These are phyloP conservation scores for Phyllosticta capitalensis DNA, from an alignment of 2,329 filamentous ascomycete genomes.

Conservation along the genomic window DNA sequence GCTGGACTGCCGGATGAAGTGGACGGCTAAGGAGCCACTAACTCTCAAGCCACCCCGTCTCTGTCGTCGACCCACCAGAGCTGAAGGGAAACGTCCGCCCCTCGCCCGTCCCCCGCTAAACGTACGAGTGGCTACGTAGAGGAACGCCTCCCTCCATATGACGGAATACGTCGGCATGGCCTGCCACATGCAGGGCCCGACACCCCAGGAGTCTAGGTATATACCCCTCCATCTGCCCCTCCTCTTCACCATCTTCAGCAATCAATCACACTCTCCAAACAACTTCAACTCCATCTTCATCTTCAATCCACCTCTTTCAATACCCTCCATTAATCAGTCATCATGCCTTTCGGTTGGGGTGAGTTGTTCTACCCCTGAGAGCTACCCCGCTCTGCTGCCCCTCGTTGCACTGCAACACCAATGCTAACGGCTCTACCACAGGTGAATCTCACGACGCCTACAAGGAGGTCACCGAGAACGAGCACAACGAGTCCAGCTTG, in stretches of 20 bases:
- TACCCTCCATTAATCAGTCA: neutral
- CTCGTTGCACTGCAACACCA: neutral
- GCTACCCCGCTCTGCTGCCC: neutral
- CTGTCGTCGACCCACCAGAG: neutral
- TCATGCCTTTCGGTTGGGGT: conserved; percentile 34
- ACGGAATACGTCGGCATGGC: neutral
- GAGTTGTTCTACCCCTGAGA: conserved; percentile 8
- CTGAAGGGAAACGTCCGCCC: neutral
- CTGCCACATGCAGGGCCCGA: neutral
- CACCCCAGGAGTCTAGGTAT: neutral
- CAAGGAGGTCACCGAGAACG: conserved; percentile 44
- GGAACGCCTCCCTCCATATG: neutral
- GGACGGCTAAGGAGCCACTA: neutral
- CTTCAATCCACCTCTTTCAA: neutral
- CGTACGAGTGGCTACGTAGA: neutral
- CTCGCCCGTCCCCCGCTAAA: conserved; percentile 3
- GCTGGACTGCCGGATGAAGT: neutral
- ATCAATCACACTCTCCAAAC: neutral
- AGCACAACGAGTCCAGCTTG: conserved; percentile 51
- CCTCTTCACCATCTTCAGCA: neutral
- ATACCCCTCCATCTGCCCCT: neutral
- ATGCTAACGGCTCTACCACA: conserved; percentile 18
- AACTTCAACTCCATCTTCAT: neutral
- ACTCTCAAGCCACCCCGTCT: neutral
- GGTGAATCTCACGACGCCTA: conserved; percentile 46